phyloP scores from a whole-genome alignment of 2,329 filamentous ascomycete genomes.

The Xenosphaeropsis pyriputrescens region DNA sequence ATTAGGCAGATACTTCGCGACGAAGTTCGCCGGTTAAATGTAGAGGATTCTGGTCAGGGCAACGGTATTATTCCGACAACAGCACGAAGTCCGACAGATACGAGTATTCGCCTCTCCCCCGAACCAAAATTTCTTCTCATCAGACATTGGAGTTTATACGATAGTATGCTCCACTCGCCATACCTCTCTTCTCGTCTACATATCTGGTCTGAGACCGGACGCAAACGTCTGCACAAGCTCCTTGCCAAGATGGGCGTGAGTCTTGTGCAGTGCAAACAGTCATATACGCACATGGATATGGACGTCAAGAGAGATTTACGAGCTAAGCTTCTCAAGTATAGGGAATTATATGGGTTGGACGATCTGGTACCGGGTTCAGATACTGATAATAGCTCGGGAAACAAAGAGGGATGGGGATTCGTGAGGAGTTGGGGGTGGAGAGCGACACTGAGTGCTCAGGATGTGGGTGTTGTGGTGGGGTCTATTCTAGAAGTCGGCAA shows the following conservation, averaged over 20 bases:
- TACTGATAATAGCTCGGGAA: constrained; percentile 54
- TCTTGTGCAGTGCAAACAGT: constrained; percentile 84
- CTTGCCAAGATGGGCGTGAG: constrained; percentile 97
- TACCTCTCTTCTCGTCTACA: constrained; percentile 85
- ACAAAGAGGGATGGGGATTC: constrained; percentile 92
- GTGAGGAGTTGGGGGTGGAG: constrained; percentile 97
- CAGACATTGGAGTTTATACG: constrained; percentile 92
- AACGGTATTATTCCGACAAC: constrained; percentile 81
- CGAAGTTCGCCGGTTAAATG: constrained; percentile 87
- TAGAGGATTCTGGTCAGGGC: constrained; percentile 51
- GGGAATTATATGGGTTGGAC: constrained; percentile 83
- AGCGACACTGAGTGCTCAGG: constrained; percentile 81
- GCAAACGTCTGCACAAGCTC: constrained; percentile 82
- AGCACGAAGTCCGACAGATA: constrained; percentile 79
- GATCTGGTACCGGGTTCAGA: constrained; percentile 75
- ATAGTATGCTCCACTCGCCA: constrained; percentile 95
- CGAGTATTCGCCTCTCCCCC: constrained; percentile 78
- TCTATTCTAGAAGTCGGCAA: constrained; percentile 86
- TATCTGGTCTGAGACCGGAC: constrained; percentile 83
- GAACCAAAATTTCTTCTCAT: constrained; percentile 89
- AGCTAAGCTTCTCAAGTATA: constrained; percentile 78
- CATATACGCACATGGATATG: constrained; percentile 98
- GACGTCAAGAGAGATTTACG: constrained; percentile 80
- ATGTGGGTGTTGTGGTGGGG: constrained; percentile 85
- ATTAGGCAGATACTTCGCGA: constrained; percentile 80